Conservation (phyloP, 108 stramenopile genomes). For the Tribonema minus region DNA sequence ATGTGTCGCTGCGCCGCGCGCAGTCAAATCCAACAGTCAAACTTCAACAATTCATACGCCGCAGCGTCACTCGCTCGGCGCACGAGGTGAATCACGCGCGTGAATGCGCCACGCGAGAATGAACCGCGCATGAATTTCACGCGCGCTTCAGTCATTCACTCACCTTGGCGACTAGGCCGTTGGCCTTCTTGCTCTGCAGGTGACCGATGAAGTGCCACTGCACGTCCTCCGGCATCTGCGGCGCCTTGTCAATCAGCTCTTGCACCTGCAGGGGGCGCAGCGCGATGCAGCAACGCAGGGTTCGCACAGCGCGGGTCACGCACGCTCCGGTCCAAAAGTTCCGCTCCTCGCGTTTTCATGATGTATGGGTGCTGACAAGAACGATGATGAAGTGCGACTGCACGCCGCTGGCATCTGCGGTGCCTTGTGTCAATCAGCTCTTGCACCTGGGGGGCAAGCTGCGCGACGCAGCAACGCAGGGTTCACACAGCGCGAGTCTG, state of each 20-base stretch:
- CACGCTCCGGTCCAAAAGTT: neutral
- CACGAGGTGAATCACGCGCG: neutral
- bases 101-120: no score
- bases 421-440: constrained; percentile 92
- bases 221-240: constrained; percentile 68
- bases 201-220: constrained; percentile 94
- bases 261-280: constrained; percentile 52
- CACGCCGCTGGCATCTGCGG: constrained; percentile 67
- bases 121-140: no score
- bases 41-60: neutral
- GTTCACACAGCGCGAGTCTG: neutral
- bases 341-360: no score
- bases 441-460: constrained; percentile 55
- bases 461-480: neutral
- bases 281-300: neutral
- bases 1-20: no score
- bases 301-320: neutral
- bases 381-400: constrained; percentile 93
- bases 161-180: constrained; percentile 59
- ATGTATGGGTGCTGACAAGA: constrained; percentile 87
- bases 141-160: no score
- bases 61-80: neutral
- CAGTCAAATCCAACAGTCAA: neutral
- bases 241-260: constrained; percentile 87
- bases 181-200: constrained; percentile 93